Percentiles rank a stretch among this genome's conserved stretches.
Conservation (phyloP, 345 rosid species). For the Dovyalis caffra region DNA sequence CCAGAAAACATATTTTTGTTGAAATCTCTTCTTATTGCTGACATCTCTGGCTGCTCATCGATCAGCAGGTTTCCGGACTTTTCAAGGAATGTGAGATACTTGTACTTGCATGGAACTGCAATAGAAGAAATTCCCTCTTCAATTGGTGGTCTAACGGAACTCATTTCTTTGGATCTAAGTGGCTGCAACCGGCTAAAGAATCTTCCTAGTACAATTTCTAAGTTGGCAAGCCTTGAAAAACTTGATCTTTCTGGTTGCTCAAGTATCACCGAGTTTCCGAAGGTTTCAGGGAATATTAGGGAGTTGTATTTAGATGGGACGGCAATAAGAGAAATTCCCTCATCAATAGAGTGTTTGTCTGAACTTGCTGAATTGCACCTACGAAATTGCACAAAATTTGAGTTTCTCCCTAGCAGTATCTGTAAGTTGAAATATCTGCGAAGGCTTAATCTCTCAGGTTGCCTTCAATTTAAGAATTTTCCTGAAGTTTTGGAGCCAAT, state of each 20-base stretch:
- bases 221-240: not conserved
- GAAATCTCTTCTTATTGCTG: not conserved
- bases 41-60: slow-evolving; percentile 1
- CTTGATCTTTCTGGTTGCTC: not conserved
- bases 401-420: not conserved
- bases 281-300: not conserved
- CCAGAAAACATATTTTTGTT: not conserved
- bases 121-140: slow-evolving; percentile 6
- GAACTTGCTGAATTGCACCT: not conserved
- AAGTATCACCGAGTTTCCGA: not conserved
- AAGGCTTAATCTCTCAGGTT: not conserved
- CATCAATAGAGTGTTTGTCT: not conserved
- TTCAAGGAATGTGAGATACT: not conserved
- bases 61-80: not conserved
- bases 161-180: slow-evolving; percentile 3
- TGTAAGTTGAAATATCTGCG: not conserved
- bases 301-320: not conserved
- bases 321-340: not conserved
- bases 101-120: slow-evolving; percentile 3
- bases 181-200: slow-evolving; percentile 11
- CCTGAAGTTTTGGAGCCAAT: not conserved
- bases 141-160: not conserved
- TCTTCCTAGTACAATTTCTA: not conserved
- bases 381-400: not conserved
- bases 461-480: not conserved